A percentile compares a stretch with the other conserved stretches of the same genome.
These are phyloP conservation scores for Oryza punctata DNA, from an alignment of 176 grass and related monocot species.

Conservation along the genomic window DNA sequence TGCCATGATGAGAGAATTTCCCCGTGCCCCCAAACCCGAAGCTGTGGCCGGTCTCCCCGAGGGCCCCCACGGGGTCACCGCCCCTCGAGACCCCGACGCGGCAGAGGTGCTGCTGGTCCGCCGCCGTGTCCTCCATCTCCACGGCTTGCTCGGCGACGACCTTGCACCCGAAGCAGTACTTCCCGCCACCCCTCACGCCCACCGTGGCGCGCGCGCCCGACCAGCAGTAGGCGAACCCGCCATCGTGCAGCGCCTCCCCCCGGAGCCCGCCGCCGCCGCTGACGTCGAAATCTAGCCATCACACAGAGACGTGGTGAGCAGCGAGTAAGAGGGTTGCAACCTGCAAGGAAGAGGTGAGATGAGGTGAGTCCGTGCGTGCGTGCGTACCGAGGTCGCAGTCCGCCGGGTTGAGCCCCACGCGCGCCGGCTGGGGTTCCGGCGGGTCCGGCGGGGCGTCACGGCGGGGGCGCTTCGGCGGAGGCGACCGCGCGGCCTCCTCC, in stretches of 20 bases:
- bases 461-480: slow-evolving; percentile 25
- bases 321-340: not conserved
- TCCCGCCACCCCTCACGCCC: slow-evolving; percentile 50
- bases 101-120: slow-evolving; percentile 57
- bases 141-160: slow-evolving; percentile 56
- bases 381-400: slow-evolving; percentile 64
- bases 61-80: slow-evolving; percentile 44
- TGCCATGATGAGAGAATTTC: slow-evolving; percentile 56
- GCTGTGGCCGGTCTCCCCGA: slow-evolving; percentile 58
- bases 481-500: not conserved
- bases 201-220: slow-evolving; percentile 63
- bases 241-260: slow-evolving; percentile 51
- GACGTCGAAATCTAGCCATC: slow-evolving; percentile 58
- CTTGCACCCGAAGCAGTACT: slow-evolving; percentile 69
- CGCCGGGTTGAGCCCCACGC: slow-evolving; percentile 58
- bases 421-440: not conserved
- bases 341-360: not conserved
- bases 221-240: slow-evolving; percentile 75
- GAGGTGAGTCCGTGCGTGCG: not conserved
- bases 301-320: not conserved
- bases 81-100: slow-evolving; percentile 61
- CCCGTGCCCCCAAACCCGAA: slow-evolving; percentile 71
- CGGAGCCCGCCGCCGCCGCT: slow-evolving; percentile 33
- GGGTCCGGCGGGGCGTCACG: not conserved
- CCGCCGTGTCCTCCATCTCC: slow-evolving; percentile 54